Conservation (phyloP, 192 early-diverging fungal species). For the Spizellomyces sp. region DNA sequence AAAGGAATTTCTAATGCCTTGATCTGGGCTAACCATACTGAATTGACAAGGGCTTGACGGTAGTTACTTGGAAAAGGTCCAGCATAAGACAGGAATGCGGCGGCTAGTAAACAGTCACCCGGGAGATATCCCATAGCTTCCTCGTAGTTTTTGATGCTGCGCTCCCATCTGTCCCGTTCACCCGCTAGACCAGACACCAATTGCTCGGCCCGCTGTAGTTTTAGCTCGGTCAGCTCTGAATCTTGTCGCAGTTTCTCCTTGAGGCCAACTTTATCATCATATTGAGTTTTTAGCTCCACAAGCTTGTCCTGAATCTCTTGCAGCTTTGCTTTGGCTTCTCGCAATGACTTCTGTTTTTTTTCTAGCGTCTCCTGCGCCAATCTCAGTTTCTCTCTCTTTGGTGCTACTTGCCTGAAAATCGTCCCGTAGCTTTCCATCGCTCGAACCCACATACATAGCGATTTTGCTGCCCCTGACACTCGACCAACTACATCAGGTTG, state of each 20-base stretch:
- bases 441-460: constrained; percentile 64
- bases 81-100: constrained; percentile 62
- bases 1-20: constrained; percentile 60
- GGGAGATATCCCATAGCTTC: constrained; percentile 52
- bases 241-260: constrained; percentile 62
- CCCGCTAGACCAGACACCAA: constrained; percentile 60
- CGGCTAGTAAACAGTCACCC: constrained; percentile 60
- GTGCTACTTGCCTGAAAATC: constrained; percentile 61
- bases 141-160: constrained; percentile 59
- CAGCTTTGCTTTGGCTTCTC: constrained; percentile 57
- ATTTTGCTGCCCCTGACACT: constrained; percentile 61
- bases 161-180: constrained; percentile 62
- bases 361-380: constrained; percentile 59
- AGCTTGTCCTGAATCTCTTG: constrained; percentile 69
- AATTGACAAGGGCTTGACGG: constrained; percentile 48
- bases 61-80: constrained; percentile 65
- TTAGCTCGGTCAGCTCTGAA: constrained; percentile 59
- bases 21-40: constrained; percentile 57
- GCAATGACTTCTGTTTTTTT: constrained; percentile 59
- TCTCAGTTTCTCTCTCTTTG: constrained; percentile 60
- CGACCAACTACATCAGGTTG: constrained; percentile 61
- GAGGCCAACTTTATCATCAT: constrained; percentile 58
- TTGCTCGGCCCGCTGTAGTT: constrained; percentile 56
- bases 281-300: constrained; percentile 59
- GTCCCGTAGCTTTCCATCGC: constrained; percentile 65